Conservation (phyloP, 768 basidiomycete genomes). For the Phylloporus sp. region DNA sequence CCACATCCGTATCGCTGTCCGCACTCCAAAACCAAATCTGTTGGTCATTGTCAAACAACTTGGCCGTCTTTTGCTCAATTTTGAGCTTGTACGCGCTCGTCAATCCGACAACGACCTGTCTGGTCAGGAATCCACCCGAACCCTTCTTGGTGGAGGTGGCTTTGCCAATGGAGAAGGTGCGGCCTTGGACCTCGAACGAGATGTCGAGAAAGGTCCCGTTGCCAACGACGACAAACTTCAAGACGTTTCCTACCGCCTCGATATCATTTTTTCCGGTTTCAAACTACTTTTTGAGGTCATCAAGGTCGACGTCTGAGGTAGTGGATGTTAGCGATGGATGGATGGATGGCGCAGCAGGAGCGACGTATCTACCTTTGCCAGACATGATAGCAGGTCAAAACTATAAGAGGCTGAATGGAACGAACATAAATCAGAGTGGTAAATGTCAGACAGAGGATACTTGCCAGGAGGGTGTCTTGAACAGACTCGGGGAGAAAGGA, state of each 20-base stretch:
- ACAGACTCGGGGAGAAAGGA: neutral
- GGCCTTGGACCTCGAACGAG: neutral
- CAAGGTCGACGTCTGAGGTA: neutral
- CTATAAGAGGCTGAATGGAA: neutral
- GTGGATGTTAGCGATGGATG: neutral
- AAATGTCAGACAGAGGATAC: neutral
- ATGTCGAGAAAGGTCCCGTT: neutral
- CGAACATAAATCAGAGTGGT: neutral
- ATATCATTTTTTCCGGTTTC: neutral
- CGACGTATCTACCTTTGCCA: neutral
- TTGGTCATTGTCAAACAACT: neutral
- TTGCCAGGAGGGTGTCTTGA: neutral
- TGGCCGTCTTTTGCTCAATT: neutral
- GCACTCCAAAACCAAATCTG: neutral
- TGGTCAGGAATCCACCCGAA: neutral
- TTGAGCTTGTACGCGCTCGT: neutral
- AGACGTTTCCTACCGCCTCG: neutral
- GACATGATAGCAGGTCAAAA: neutral
- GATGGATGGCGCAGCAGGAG: neutral
- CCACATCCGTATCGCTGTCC: neutral
- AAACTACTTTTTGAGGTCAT: neutral
- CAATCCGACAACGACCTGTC: neutral
- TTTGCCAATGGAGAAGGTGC: neutral
- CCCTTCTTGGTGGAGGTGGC: neutral
- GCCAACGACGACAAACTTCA: neutral